These are phyloP conservation scores for Mucuna pruriens DNA, from an alignment of 306 rosid genomes.

Conservation along the genomic window DNA sequence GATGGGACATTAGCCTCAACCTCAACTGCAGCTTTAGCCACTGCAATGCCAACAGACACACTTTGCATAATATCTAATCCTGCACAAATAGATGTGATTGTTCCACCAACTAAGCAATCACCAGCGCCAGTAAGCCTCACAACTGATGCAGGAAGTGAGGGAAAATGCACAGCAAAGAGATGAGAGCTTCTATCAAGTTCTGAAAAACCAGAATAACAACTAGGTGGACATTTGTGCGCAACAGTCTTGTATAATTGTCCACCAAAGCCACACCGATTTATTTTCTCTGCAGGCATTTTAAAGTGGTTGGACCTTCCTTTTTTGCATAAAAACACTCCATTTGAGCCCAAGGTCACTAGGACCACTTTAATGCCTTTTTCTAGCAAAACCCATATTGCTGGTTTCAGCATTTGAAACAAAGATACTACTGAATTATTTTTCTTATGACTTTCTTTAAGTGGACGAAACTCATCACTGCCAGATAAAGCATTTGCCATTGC, in stretches of 20 bases:
- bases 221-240: constrained; percentile 59
- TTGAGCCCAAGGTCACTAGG: constrained; percentile 73
- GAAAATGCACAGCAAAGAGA: constrained; percentile 79
- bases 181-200: constrained; percentile 51
- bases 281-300: constrained; percentile 43
- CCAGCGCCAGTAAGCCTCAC: constrained; percentile 90
- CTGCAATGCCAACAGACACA: constrained; percentile 85
- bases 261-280: constrained; percentile 26
- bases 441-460: constrained; percentile 47
- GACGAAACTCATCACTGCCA: constrained; percentile 51
- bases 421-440: constrained; percentile 49
- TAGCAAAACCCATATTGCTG: constrained; percentile 76
- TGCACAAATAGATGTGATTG: constrained; percentile 68
- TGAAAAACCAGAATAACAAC: constrained; percentile 34
- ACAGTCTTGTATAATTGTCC: constrained; percentile 52
- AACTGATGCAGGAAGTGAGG: constrained; percentile 78
- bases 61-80: constrained; percentile 86
- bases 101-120: constrained; percentile 95
- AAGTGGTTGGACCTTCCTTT: constrained; percentile 59
- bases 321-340: constrained; percentile 77
- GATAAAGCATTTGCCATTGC: constrained; percentile 85
- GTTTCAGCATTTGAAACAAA: constrained; percentile 67
- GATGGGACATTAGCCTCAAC: constrained; percentile 73
- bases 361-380: constrained; percentile 77
- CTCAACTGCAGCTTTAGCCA: constrained; percentile 87